Conservation (phyloP, 192 early-diverging fungal genomes). For the Gigaspora rosea region DNA sequence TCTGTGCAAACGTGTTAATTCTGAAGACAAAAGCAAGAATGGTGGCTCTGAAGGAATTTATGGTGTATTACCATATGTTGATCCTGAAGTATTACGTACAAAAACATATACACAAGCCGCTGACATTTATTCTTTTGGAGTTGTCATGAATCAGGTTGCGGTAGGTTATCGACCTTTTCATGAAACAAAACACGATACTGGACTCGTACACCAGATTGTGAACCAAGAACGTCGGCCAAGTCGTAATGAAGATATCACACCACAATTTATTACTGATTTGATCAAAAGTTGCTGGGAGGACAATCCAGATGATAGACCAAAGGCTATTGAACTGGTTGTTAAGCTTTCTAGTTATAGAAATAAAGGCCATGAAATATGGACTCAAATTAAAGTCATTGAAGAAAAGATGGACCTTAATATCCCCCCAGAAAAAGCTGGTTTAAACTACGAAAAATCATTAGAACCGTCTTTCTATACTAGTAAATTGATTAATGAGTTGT, state of each 20-base stretch:
- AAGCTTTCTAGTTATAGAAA: too few relatives aligned
- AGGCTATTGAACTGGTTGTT: not conserved
- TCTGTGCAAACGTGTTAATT: not conserved
- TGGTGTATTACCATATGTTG: conserved; percentile 23
- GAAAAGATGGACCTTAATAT: too few relatives aligned
- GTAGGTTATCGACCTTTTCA: not conserved
- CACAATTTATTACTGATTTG: not conserved
- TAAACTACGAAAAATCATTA: too few relatives aligned
- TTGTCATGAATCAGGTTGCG: not conserved
- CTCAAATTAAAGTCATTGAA: too few relatives aligned
- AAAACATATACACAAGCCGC: conserved; percentile 7
- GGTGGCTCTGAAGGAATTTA: not conserved
- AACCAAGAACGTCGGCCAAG: not conserved
- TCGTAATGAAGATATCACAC: not conserved
- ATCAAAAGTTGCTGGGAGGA: conserved; percentile 4
- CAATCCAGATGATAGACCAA: not conserved
- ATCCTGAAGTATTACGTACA: conserved; percentile 18
- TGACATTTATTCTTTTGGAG: conserved; percentile 29
- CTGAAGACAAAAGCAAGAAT: too few relatives aligned
- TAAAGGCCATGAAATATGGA: too few relatives aligned
- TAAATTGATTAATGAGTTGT: too few relatives aligned
- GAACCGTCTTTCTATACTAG: too few relatives aligned
- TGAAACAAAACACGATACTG: not conserved
- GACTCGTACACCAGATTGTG: not conserved
- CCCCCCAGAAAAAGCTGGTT: too few relatives aligned